Conservation (phyloP, 108 stramenopile genomes). For the Schizochytrium sp. region DNA sequence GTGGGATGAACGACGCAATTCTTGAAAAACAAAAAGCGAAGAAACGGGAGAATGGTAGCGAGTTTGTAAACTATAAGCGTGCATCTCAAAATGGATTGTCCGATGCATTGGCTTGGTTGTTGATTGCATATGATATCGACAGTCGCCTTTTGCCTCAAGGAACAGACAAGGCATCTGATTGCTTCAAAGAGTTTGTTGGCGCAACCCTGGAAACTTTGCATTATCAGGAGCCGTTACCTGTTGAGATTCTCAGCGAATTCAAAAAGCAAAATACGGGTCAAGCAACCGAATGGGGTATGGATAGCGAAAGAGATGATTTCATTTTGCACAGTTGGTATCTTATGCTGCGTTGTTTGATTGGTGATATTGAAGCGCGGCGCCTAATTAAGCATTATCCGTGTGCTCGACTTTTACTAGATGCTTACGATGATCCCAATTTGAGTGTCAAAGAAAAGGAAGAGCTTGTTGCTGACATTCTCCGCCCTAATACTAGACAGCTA, state of each 20-base stretch:
- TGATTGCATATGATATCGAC: not conserved
- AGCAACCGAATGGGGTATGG: not conserved
- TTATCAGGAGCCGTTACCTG: not conserved
- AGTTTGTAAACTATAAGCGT: not conserved
- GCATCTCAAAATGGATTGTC: not conserved
- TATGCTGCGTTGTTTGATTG: not conserved
- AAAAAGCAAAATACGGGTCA: not conserved
- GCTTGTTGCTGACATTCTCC: conserved; percentile 29
- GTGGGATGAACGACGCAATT: conserved; percentile 12
- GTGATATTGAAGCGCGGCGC: not conserved
- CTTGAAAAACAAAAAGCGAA: not conserved
- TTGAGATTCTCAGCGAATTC: conserved; percentile 23
- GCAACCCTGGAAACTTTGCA: not conserved
- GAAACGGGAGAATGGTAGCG: not conserved
- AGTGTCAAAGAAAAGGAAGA: not conserved
- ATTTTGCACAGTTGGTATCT: conserved; percentile 1
- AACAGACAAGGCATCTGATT: not conserved
- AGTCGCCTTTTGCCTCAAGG: not conserved
- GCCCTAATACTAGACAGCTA: not conserved
- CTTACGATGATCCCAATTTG: not conserved
- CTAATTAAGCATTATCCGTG: not conserved
- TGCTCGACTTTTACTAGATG: not conserved
- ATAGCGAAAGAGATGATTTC: not conserved
- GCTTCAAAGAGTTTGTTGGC: not conserved
- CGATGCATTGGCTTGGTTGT: not conserved